Evolutionary conservation across 169 alveolate species (phyloP), one percentile per base, ranked within the genome.

Genomic region (Plasmodium malariae): DNA sequence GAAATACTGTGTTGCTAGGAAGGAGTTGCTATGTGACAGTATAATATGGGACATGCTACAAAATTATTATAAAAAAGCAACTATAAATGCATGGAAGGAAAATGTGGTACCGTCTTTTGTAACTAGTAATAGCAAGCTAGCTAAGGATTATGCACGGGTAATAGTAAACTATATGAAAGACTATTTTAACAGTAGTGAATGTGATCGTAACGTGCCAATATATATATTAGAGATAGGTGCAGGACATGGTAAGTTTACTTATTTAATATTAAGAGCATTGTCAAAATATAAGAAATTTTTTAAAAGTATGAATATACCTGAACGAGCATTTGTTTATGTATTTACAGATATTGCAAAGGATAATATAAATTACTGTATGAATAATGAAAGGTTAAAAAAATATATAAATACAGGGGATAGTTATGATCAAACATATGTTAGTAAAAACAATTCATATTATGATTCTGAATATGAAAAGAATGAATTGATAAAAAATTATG

Each of bases 11-110:
- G 90, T 95, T 19, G 96, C 95, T 59, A 57, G 63, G 45, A 88
- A 76, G 89, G 91, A 83, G 24, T 93, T 65, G 26, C 92, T 95
- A 37, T 90, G 95, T 37, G 96, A 95, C 60, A 94, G 96, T 11
- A 63, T 94, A 21, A 80, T 95, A 63, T 95, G 97, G 97, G 69
- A 85, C 14, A 89, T 95, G 91, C 73, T 94, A 6, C 93, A 95
- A 67, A 88, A 93, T 67, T 95, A 94, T 90, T 95, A 95, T 54
- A 88, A 88, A 57, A 85, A 88, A 26, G 92, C 93, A 74, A 95
- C 97, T 1, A 94, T 95, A 57, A 95, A 93, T 86, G 97, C 97
- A 32, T 95, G 96, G 96, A 89, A 95, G 24, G 93, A 94, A 67
- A 93, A 95, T 69, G 88, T 88, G 32, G 97, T 95, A 17, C 97